Evolutionary conservation across 768 basidiomycete species (phyloP).

Genomic region (Mycena crocata): DNA sequence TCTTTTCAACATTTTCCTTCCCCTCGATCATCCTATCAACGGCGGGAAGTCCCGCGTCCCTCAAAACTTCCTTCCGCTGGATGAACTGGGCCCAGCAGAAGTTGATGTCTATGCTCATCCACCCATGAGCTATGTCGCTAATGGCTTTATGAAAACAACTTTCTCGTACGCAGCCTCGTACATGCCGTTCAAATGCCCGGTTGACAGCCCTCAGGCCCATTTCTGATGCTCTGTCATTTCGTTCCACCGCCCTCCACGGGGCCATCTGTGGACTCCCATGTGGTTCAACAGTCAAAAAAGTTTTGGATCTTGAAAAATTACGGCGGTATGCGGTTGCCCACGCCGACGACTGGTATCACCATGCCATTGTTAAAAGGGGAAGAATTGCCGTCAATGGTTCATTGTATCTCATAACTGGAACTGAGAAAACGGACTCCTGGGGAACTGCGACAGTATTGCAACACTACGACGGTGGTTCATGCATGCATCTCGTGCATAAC

Average conservation of each 20-base stretch:
- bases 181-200: no score
- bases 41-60: constrained; percentile 17
- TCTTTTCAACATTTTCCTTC: constrained; percentile 52
- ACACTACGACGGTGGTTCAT: not conserved
- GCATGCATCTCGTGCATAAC: not conserved
- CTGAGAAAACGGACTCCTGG: constrained; percentile 1
- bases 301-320: not conserved
- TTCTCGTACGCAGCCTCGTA: not conserved
- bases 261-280: not conserved
- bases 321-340: not conserved
- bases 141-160: not conserved
- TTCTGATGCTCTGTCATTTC: not conserved
- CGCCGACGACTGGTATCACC: not conserved
- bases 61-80: not conserved
- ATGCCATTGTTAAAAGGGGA: constrained; percentile 30
- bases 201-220: not conserved
- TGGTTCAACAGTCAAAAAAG: not conserved
- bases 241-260: not conserved
- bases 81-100: not conserved
- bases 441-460: not conserved
- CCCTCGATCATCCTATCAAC: constrained; percentile 46
- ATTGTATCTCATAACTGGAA: constrained; percentile 25
- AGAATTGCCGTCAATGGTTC: constrained; percentile 43
- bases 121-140: not conserved
- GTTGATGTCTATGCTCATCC: not conserved